Base-by-base conservation (phyloP, 495 filamentous ascomycete genomes). In the Parachaetomium inaequale region DNA sequence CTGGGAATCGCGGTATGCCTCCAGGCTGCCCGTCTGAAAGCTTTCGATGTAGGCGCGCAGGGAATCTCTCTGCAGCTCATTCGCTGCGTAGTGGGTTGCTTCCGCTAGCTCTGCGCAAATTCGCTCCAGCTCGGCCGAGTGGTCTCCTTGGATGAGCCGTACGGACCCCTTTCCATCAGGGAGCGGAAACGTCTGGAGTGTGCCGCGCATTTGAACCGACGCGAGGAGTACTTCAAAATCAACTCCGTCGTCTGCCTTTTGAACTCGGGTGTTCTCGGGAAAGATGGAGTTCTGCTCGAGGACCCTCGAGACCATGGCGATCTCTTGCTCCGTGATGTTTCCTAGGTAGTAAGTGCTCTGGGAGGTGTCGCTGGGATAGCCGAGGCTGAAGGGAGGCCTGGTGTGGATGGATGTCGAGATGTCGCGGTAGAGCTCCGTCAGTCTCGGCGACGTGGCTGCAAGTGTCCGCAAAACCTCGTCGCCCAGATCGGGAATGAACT, bases 21-120 rank as follows among this genome's bases (percentile, higher is more conserved):
- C 66, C 10, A 79, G 19, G 60, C 65, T 69, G 7, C 78, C 77
- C 12, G 72, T 74, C 15, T 29, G 26, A 63, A 80, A 79, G 62
- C 73, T 74, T 38, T 72, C 68, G 19, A 68, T 62, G 32, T 74
- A 71, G 26, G 64, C 49, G 23, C 59, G 32, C 11, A 80, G 59
- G 34, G 73, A 67, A 1, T 60, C n/a, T 10, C 49, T 25, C 62
- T 78, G 76, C 4, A 29, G 47, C 12, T 67, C 62, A 55, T 74
- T 79, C n/a, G 69, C 68, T 7, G 70, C 65, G 56, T 74, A 91
- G 23, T 85, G 73, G n/a, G 75, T 74, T 0, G 87, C 88, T 55
- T 83, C 78, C 60, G 81, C 79, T 51, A 88, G 74, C 38, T 81
- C 80, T 26, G 79, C 72, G 12, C 82, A 80, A 55, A 89, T 85